Percentiles rank a stretch among this genome's conserved stretches.
phyloP scores from a whole-genome alignment of 805 yeast genomes.

The Sporopachydermia quercuum region DNA sequence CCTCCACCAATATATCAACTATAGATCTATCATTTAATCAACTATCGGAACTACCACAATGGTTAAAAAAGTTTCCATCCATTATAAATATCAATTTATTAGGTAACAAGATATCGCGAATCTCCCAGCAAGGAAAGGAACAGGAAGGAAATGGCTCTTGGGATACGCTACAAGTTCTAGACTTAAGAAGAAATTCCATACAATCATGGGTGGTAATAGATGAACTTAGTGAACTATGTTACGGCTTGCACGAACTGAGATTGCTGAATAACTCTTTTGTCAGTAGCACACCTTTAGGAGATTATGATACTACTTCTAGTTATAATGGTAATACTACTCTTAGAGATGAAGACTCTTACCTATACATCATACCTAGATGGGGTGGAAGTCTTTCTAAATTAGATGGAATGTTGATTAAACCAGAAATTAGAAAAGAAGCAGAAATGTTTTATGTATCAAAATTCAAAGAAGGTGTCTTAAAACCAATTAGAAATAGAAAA shows the following conservation, averaged over 20 bases:
- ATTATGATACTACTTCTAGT: too few relatives aligned
- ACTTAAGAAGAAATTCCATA: conserved; percentile 38
- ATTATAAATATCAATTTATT: too few relatives aligned
- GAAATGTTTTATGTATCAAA: conserved; percentile 52
- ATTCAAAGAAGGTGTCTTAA: conserved; percentile 20
- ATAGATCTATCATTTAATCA: too few relatives aligned
- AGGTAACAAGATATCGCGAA: too few relatives aligned
- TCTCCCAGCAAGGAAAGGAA: too few relatives aligned
- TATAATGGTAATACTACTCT: too few relatives aligned
- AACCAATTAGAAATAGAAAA: conserved; percentile 8
- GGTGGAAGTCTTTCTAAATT: conserved; percentile 22
- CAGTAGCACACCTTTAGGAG: too few relatives aligned
- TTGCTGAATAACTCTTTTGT: conserved; percentile 43
- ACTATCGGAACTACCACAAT: too few relatives aligned
- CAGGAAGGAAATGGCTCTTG: too few relatives aligned
- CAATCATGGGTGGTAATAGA: conserved; percentile 35
- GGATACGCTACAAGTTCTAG: conserved; percentile 26
- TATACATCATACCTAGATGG: conserved; percentile 31
- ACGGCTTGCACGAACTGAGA: conserved; percentile 30
- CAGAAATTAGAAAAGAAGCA: conserved; percentile 39
- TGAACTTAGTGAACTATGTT: conserved; percentile 21
- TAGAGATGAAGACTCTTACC: conserved; percentile 14
- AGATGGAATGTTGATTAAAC: conserved; percentile 41
- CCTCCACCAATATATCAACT: too few relatives aligned
- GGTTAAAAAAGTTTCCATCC: too few relatives aligned